Evolutionary conservation across 169 alveolate species (phyloP).

Genomic region (Plasmodium sp.): DNA sequence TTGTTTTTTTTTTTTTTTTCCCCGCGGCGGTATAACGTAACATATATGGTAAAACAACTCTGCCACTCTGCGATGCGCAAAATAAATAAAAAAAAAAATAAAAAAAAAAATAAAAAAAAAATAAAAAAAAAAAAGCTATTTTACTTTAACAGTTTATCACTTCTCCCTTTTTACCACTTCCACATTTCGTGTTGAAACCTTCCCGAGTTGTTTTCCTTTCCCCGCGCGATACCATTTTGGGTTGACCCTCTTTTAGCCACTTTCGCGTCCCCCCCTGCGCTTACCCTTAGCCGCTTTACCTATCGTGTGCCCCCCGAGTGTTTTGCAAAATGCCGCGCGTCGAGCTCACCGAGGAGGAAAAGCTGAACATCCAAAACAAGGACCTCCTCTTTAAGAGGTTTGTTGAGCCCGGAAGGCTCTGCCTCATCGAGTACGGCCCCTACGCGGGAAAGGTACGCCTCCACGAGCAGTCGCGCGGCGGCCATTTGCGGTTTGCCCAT

Average conservation of each 20-base stretch:
- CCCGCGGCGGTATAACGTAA: background rate
- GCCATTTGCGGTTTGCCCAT: background rate
- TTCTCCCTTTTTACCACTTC: background rate
- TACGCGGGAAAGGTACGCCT: constrained; percentile 92
- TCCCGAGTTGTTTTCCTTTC: background rate
- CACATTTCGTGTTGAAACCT: background rate
- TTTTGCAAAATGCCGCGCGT: constrained; percentile 31
- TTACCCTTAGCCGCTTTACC: background rate
- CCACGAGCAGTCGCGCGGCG: background rate
- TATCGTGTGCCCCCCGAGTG: background rate
- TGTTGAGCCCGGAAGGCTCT: constrained; percentile 94
- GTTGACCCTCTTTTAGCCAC: background rate
- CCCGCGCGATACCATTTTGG: background rate
- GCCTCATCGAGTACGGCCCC: constrained; percentile 93
- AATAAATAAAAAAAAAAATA: background rate
- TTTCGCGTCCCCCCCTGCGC: background rate
- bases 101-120: background rate
- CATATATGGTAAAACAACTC: background rate
- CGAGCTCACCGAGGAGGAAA: constrained; percentile 59
- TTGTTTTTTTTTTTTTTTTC: background rate
- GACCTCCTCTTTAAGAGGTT: constrained; percentile 90
- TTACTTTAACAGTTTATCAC: too few species aligned
- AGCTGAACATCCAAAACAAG: constrained; percentile 32
- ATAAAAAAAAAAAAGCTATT: background rate
- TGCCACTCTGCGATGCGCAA: background rate